These are phyloP conservation scores for Gryganskiella cystojenkinii DNA, from an alignment of 192 early-diverging fungal genomes.

Conservation along the genomic window DNA sequence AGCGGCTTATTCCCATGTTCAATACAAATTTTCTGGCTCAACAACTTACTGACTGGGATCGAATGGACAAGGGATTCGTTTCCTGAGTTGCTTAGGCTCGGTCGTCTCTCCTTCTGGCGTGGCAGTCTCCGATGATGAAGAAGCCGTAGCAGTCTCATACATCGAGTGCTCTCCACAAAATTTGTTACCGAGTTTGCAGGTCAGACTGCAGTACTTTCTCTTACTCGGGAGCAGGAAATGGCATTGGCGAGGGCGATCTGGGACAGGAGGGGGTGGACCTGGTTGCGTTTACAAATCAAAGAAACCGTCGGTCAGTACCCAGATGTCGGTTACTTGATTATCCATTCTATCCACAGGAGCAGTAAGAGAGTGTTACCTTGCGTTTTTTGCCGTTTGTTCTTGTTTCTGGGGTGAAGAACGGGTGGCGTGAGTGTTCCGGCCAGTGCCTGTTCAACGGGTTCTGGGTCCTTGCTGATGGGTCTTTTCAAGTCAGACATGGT, in stretches of 20 bases:
- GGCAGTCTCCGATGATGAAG: constrained; percentile 5
- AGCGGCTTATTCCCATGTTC: not conserved
- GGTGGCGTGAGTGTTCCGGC: constrained; percentile 43
- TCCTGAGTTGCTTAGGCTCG: constrained; percentile 19
- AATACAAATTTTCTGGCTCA: not conserved
- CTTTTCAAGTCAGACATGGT: constrained; percentile 41
- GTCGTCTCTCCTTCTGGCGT: not conserved
- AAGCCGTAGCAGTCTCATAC: constrained; percentile 16
- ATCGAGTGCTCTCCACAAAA: constrained; percentile 81
- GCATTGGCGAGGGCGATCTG: constrained; percentile 50
- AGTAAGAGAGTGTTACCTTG: constrained; percentile 27
- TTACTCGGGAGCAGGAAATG: constrained; percentile 68
- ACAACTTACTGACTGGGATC: constrained; percentile 75
- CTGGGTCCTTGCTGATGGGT: constrained; percentile 22
- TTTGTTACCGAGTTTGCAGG: constrained; percentile 58
- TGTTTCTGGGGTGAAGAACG: constrained; percentile 31
- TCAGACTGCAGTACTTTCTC: constrained; percentile 72
- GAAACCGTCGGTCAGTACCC: not conserved
- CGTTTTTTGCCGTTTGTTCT: constrained; percentile 41
- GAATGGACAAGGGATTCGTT: constrained; percentile 79
- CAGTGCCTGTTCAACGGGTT: constrained; percentile 34
- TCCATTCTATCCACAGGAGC: not conserved
- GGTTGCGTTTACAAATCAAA: not conserved
- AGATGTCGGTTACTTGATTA: not conserved
- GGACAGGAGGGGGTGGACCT: constrained; percentile 45